Evolutionary conservation across 176 grass and related monocot genomes (phyloP), one percentile per base, ranked within the genome.

Genomic region (Hyparrhenia diplandra): DNA sequence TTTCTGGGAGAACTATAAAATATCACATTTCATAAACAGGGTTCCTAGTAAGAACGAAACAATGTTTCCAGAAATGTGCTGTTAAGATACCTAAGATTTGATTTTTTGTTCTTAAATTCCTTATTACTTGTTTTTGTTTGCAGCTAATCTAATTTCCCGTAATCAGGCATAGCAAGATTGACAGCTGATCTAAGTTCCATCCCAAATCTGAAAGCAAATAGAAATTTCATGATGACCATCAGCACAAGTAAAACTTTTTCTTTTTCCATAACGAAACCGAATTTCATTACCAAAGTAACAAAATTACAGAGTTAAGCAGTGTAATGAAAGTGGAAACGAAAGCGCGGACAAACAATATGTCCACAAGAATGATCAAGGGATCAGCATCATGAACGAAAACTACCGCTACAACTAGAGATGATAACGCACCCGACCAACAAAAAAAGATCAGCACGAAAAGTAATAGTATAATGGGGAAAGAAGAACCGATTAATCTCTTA

Each of bases 401-500:
- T 43, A 43, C 41, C 12, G 3, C 41, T 12, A 43, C 41, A 43
- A 43, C 41, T 43, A 43, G 41, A 43, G 41, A 43, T 2, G 12
- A 43, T 3, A 43, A 43, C 41, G 2, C 0, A 43, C 11, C 11
- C 0, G 41, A 43, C 2, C 13, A 13, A 43, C 41, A 43, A 43
- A 43, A 43, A 43, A 43, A 43, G 41, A 43, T 43, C 41, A 43
- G 41, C 41, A 43, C 2, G 70, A 77, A n/a, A n/a, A n/a, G 75
- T 69, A 67, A 51, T n/a, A n/a, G 11, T 64, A 80, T 78, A 80
- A 76, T 85, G 62, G 80, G 55, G 28, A 72, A 84, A 76, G 36
- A 74, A 55, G 20, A 84, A 55, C 71, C 5, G 8, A 67, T 87
- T 89, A 83, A 88, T 73, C 77, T 60, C 86, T 85, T 91, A 94